Conservation (phyloP, 306 rosid species). For the Ormosia semicastrata region DNA sequence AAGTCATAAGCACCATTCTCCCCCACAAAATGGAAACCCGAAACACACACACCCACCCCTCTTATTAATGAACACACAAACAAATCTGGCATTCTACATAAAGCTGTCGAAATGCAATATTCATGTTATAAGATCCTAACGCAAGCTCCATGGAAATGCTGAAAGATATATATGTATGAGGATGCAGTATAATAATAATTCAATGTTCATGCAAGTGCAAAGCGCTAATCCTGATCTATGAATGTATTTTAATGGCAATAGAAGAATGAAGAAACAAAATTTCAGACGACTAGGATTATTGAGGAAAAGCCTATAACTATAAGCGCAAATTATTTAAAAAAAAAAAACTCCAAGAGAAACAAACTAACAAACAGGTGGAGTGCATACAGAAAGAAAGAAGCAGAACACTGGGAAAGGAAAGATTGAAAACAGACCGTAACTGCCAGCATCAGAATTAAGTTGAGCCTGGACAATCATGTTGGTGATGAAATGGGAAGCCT, state of each 20-base stretch:
- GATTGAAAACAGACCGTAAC: slow-evolving; percentile 42
- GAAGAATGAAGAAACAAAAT: background rate
- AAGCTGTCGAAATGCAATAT: background rate
- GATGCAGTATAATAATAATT: background rate
- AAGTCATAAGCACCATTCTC: no score
- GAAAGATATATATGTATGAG: no score
- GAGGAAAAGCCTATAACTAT: background rate
- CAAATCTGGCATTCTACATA: background rate
- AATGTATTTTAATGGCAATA: background rate
- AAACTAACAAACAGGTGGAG: slow-evolving; percentile 38
- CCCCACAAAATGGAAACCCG: no score
- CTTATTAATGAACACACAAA: no score
- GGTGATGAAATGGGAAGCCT: slow-evolving; percentile 80
- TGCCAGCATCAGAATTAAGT: slow-evolving; percentile 58
- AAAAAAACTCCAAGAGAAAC: background rate
- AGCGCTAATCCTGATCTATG: background rate
- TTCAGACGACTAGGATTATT: no score
- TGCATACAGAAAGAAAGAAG: slow-evolving; percentile 10
- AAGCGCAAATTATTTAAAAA: background rate
- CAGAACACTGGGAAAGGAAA: background rate
- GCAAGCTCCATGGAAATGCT: no score
- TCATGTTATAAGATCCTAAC: background rate
- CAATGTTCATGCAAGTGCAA: background rate
- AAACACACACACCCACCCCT: no score
- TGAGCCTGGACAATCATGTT: slow-evolving; percentile 87